Evolutionary conservation across 2,329 filamentous ascomycete genomes (phyloP), one percentile per base, ranked within the genome.

Genomic region (Coniochaeta prunicola): DNA sequence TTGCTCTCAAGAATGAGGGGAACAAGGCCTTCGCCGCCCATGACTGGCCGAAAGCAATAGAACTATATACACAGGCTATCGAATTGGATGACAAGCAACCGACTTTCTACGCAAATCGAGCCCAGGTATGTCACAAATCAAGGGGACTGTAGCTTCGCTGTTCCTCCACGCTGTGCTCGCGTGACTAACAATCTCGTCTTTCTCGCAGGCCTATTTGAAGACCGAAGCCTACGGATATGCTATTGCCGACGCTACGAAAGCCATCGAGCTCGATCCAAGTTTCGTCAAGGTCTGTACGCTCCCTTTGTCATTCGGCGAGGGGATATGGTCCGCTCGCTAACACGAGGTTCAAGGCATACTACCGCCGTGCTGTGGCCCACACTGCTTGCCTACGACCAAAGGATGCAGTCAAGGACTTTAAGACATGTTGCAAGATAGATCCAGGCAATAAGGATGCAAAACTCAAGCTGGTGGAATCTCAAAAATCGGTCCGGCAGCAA

Each of bases 161-260:
- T 26, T 26, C 15, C 24, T n/a, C 21, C 45, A 48, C 15, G 17
- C 31, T 13, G n/a, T 69, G 69, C 68, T 77, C 74, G 74, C 72
- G 73, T 80, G 75, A 78, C 79, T 81, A 61, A 82, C 70, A 24
- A 45, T n/a, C 57, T 24, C 28, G 58, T 21, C 7, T 19, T 45
- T 12, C 45, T 24, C 55, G 28, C 68, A 96, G 91, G 91, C 91
- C 64, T 83, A 99, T 72, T 93, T 99, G 74, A 97, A 97, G 77
- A 87, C 93, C 40, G 94, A 99, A 74, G 86, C 93, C 21, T 97
- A 92, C 71, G 94, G 94, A 40, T 96, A 93, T 76, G 92, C 94
- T 26, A 89, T 97, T 67, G 81, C 87, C 57, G 94, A 99, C 76
- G 91, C 93, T 33, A 90, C 89, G 57, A 96, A 90, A 74, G 94